Evolutionary conservation across 257 asterid genomes (phyloP).

Genomic region (Solanum sejunctum): DNA sequence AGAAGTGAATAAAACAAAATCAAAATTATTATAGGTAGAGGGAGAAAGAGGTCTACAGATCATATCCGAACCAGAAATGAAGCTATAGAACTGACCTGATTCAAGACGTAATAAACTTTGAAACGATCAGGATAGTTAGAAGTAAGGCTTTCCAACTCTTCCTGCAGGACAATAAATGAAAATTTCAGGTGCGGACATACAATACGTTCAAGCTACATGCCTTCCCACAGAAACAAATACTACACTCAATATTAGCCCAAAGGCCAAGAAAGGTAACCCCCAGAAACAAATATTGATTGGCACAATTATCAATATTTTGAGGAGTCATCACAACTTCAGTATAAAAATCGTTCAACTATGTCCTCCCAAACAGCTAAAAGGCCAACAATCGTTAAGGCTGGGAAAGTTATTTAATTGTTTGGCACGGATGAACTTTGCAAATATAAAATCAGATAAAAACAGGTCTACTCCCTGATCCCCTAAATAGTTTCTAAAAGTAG

Average conservation of each 20-base stretch:
- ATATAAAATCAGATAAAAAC: background rate
- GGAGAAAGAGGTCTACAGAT: background rate
- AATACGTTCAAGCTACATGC: background rate
- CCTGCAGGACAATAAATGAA: slow-evolving; percentile 28
- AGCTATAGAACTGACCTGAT: slow-evolving; percentile 37
- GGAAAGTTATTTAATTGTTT: background rate
- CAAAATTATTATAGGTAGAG: background rate
- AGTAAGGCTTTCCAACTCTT: slow-evolving; percentile 59
- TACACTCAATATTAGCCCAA: background rate
- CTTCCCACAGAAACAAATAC: background rate
- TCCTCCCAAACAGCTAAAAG: background rate
- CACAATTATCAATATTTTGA: background rate
- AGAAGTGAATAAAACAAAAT: background rate
- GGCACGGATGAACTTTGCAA: background rate
- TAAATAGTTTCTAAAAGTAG: background rate
- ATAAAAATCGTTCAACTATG: background rate
- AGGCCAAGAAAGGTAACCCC: background rate
- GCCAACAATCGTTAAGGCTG: background rate
- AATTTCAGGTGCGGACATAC: background rate
- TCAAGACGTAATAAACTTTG: slow-evolving; percentile 68
- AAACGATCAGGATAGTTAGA: slow-evolving; percentile 44
- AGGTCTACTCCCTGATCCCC: background rate
- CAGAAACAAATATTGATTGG: background rate
- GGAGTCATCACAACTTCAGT: background rate
- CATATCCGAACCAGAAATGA: background rate